A percentile compares a stretch with the other conserved stretches of the same genome.
phyloP scores from a whole-genome alignment of 768 basidiomycete species.

The Auriscalpium microsporum region DNA sequence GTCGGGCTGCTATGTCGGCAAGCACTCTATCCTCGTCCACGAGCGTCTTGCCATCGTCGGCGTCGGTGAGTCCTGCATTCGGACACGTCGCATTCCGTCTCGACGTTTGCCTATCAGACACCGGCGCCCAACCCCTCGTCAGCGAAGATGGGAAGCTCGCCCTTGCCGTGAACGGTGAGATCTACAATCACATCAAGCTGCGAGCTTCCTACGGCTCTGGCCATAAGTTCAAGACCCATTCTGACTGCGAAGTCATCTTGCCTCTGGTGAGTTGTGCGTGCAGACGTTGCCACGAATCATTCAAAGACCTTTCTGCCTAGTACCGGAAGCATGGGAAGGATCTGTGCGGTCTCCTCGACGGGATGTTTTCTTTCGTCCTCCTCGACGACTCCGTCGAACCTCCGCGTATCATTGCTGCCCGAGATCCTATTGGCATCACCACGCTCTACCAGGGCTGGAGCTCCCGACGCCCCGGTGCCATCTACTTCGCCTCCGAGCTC shows the following conservation, averaged over 20 bases:
- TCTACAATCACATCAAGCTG: constrained; percentile 91
- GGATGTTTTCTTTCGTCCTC: constrained; percentile 98
- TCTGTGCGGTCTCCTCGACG: constrained; percentile 78
- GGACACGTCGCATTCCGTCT: background rate
- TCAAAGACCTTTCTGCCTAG: constrained; percentile 30
- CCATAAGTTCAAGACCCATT: constrained; percentile 90
- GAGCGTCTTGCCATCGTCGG: constrained; percentile 97
- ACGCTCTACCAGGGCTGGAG: constrained; percentile 98
- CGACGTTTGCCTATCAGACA: constrained; percentile 43
- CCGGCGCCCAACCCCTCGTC: constrained; percentile 90
- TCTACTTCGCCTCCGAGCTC: constrained; percentile 94
- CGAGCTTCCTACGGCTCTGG: constrained; percentile 54
- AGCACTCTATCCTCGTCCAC: constrained; percentile 78
- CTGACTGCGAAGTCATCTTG: constrained; percentile 96
- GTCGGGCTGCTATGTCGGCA: constrained; percentile 90
- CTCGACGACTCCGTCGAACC: constrained; percentile 90
- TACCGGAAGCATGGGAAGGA: constrained; percentile 76
- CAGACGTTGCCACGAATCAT: constrained; percentile 4
- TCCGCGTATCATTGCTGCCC: constrained; percentile 86
- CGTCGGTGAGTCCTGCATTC: constrained; percentile 56
- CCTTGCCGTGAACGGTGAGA: constrained; percentile 96
- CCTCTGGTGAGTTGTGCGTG: constrained; percentile 51
- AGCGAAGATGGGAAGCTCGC: constrained; percentile 78
- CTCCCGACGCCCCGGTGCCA: constrained; percentile 69
- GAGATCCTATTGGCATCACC: constrained; percentile 96